phyloP scores from a whole-genome alignment of 352 stramenopile species.

The Phytophthora idaei region DNA sequence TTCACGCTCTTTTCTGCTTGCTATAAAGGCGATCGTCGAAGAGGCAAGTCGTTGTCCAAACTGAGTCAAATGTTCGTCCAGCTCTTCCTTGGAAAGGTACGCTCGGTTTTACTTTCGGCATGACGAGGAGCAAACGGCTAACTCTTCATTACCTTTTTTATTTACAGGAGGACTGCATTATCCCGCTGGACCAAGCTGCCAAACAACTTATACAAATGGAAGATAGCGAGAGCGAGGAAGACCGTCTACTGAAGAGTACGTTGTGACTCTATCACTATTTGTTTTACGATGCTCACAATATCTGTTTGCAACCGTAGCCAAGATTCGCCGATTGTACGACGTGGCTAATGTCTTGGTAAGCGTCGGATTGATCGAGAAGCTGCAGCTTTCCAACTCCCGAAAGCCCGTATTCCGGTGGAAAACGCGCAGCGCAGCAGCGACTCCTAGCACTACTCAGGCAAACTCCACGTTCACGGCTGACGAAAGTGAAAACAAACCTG shows the following conservation, averaged over 20 bases:
- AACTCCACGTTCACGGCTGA: neutral
- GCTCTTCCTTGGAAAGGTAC: constrained; percentile 91
- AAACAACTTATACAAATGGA: constrained; percentile 93
- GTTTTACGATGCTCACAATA: constrained; percentile 2
- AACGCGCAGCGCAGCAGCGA: constrained; percentile 26
- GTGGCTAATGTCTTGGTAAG: constrained; percentile 96
- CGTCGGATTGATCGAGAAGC: constrained; percentile 92
- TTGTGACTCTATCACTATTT: neutral
- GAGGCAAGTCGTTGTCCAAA: constrained; percentile 89
- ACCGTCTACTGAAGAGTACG: constrained; percentile 84
- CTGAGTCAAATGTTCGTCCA: constrained; percentile 96
- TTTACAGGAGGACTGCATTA: constrained; percentile 84
- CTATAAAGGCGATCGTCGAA: constrained; percentile 49
- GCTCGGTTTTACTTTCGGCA: constrained; percentile 9
- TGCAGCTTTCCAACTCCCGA: constrained; percentile 80
- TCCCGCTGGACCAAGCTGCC: constrained; percentile 93
- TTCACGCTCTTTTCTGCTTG: neutral
- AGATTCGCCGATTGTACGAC: constrained; percentile 97
- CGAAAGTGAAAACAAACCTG: constrained; percentile 9
- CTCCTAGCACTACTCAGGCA: neutral
- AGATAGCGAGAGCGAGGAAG: constrained; percentile 74
- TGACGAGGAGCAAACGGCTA: neutral
- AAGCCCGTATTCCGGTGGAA: constrained; percentile 89
- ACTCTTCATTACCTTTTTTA: neutral
- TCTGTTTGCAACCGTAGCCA: constrained; percentile 58